Conservation (phyloP, 768 basidiomycete genomes). For the Leucocoprinus sp. region DNA sequence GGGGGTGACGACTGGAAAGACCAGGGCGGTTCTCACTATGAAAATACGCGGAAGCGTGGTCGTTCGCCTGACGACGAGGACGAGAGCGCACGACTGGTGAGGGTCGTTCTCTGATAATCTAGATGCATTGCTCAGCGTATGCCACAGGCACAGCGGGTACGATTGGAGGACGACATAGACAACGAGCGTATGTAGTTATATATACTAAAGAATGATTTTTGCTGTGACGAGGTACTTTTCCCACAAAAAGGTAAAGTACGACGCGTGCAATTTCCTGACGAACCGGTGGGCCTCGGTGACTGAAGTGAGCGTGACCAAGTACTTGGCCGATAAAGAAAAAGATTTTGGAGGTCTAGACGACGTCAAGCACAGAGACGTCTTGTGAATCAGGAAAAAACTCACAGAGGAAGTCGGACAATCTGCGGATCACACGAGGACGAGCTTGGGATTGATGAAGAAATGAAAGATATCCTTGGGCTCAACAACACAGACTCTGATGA, state of each 20-base stretch:
- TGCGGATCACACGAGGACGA: conserved; percentile 49
- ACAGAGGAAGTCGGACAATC: conserved; percentile 44
- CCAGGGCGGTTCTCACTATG: conserved; percentile 32
- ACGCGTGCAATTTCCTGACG: conserved; percentile 56
- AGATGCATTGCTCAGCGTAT: conserved; percentile 4
- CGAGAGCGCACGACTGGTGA: conserved; percentile 48
- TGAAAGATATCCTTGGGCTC: conserved; percentile 55
- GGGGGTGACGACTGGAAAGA: conserved; percentile 87
- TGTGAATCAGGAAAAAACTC: conserved; percentile 19
- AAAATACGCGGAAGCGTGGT: conserved; percentile 52
- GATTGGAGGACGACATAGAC: conserved; percentile 59
- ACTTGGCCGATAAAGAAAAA: conserved; percentile 42
- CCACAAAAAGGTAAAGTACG: conserved; percentile 26
- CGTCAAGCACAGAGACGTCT: not conserved
- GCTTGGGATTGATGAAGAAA: conserved; percentile 54
- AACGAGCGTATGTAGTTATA: conserved; percentile 57
- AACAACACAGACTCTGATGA: conserved; percentile 75
- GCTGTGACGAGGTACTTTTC: conserved; percentile 18
- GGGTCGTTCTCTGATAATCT: conserved; percentile 18
- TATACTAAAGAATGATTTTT: conserved; percentile 31
- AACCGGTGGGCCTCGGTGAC: conserved; percentile 63
- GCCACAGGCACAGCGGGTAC: conserved; percentile 47
- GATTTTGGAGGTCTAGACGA: conserved; percentile 24
- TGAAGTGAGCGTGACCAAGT: conserved; percentile 46
- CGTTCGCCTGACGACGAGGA: conserved; percentile 77